phyloP scores from a whole-genome alignment of 75 land plant genomes.

The Azolla pinnata region DNA sequence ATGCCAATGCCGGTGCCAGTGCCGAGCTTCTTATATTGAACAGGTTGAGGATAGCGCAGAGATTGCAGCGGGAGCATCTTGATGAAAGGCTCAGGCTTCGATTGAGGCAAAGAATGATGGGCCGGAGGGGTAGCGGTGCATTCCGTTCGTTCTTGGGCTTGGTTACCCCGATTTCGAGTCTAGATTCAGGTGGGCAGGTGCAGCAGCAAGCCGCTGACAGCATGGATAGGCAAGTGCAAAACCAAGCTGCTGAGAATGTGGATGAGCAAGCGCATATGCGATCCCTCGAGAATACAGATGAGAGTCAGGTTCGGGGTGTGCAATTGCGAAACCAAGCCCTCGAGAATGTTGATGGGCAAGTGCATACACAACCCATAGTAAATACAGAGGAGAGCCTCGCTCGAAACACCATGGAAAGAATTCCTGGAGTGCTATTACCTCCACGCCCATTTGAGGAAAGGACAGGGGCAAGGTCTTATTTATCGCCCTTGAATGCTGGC shows the following conservation, averaged over 20 bases:
- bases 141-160: no score
- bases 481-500: no score
- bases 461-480: no score
- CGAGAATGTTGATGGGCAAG: not conserved
- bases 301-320: not conserved
- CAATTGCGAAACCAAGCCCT: not conserved
- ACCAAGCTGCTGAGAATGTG: not conserved
- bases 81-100: constrained; percentile 6
- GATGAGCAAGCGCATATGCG: not conserved
- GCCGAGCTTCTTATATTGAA: not conserved
- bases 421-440: no score
- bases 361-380: not conserved
- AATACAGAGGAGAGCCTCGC: no score
- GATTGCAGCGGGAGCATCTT: not conserved
- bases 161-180: no score
- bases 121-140: not conserved
- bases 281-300: not conserved
- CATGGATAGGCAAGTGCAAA: not conserved
- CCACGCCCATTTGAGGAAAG: no score
- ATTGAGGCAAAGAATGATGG: not conserved
- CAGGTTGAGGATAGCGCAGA: constrained; percentile 3
- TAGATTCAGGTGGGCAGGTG: no score
- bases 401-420: no score
- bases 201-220: not conserved
- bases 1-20: not conserved